Conservation (phyloP, 2,329 filamentous ascomycete species). For the Achaetomium macrosporum region DNA sequence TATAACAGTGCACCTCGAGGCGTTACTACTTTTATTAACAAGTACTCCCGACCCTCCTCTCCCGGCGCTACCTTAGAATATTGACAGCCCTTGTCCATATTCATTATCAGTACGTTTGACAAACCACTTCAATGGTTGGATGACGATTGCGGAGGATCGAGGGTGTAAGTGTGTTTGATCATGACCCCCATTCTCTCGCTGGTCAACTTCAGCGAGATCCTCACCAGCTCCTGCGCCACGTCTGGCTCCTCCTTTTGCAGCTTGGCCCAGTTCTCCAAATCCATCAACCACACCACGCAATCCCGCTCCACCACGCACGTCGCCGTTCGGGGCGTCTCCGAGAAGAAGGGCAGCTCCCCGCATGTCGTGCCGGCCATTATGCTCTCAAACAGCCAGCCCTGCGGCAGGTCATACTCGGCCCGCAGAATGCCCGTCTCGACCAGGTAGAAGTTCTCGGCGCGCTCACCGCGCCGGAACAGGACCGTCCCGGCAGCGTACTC, state of each 20-base stretch:
- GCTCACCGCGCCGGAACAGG: slow-evolving; percentile 72
- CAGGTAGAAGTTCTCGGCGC: slow-evolving; percentile 80
- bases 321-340: slow-evolving; percentile 78
- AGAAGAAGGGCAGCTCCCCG: slow-evolving; percentile 94
- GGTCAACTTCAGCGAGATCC: slow-evolving; percentile 85
- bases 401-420: slow-evolving; percentile 84
- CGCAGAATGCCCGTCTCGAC: slow-evolving; percentile 83
- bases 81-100: no score
- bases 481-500: slow-evolving; percentile 64
- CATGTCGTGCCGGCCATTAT: slow-evolving; percentile 94
- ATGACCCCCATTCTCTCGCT: slow-evolving; percentile 81
- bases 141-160: slow-evolving; percentile 39
- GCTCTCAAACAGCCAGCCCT: slow-evolving; percentile 82
- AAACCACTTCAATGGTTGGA: no score
- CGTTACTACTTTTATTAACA: no score
- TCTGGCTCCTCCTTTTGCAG: slow-evolving; percentile 69
- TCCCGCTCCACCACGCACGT: slow-evolving; percentile 79
- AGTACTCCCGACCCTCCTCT: no score
- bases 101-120: no score
- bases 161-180: slow-evolving; percentile 48
- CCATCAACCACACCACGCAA: slow-evolving; percentile 77
- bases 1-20: no score
- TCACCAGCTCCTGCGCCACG: slow-evolving; percentile 76
- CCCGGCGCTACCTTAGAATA: no score
- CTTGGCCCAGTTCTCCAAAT: slow-evolving; percentile 61